These are phyloP conservation scores for Grosmannia clavigera DNA, from an alignment of 2,329 filamentous ascomycete genomes.

Conservation along the genomic window DNA sequence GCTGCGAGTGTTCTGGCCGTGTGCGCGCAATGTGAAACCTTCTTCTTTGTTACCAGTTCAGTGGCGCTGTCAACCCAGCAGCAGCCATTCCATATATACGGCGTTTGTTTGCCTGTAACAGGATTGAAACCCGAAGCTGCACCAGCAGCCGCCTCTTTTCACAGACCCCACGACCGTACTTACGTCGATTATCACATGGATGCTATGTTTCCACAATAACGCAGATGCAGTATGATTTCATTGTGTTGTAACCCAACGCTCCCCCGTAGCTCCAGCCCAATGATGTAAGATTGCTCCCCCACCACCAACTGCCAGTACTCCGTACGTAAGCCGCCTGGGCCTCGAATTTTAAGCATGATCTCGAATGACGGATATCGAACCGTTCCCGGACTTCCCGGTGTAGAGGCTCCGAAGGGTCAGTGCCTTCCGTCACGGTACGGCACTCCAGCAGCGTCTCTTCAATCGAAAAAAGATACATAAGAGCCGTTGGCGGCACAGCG, in stretches of 20 bases:
- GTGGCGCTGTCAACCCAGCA: neutral
- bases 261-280: neutral
- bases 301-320: neutral
- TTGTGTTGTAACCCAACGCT: neutral
- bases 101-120: neutral
- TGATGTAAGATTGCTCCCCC: neutral
- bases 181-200: neutral
- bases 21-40: too few species aligned
- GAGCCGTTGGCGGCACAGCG: neutral
- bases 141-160: neutral
- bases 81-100: neutral
- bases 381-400: neutral
- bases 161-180: neutral
- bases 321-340: neutral
- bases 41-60: neutral
- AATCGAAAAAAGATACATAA: too few species aligned
- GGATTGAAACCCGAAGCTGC: neutral
- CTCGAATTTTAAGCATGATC: neutral
- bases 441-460: neutral
- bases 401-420: neutral
- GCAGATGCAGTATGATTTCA: neutral
- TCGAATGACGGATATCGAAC: neutral
- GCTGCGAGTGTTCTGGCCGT: neutral
- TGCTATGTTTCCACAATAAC: neutral
- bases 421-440: neutral